Conservation (phyloP, 148 eudicot species). For the Talinum fruticosum region DNA sequence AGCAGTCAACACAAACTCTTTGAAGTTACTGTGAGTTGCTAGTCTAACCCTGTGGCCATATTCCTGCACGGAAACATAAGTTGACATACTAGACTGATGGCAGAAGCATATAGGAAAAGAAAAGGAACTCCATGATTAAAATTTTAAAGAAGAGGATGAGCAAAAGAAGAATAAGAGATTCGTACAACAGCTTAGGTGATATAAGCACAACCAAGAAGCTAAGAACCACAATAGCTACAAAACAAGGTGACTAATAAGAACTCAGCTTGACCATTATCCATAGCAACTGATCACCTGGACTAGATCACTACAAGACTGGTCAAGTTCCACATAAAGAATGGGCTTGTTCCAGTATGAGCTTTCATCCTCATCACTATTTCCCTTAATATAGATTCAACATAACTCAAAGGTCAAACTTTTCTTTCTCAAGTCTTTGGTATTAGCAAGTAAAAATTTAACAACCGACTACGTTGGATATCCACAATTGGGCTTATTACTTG, state of each 20-base stretch:
- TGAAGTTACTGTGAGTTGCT: conserved; percentile 3
- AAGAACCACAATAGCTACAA: not conserved
- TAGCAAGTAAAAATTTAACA: not conserved
- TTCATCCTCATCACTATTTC: not conserved
- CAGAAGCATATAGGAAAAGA: not conserved
- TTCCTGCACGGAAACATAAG: conserved; percentile 36
- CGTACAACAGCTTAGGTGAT: not conserved
- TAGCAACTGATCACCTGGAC: not conserved
- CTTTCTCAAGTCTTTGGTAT: not conserved
- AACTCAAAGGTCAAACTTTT: not conserved
- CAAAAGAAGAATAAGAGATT: not conserved
- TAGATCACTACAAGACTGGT: not conserved
- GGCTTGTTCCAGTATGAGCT: not conserved
- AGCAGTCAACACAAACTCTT: conserved; percentile 3
- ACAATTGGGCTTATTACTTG: too few species aligned
- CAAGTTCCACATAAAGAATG: not conserved
- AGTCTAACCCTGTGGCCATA: conserved; percentile 8
- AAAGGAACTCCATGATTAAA: not conserved
- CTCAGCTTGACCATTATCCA: not conserved
- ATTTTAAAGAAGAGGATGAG: not conserved
- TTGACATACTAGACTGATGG: not conserved
- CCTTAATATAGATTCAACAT: not conserved
- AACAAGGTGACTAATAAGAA: not conserved
- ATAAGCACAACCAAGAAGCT: not conserved
- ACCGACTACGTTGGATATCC: not conserved